A percentile compares a stretch with the other conserved stretches of the same genome.
Evolutionary conservation across 345 rosid genomes (phyloP).

Genomic region (Populus simonii): DNA sequence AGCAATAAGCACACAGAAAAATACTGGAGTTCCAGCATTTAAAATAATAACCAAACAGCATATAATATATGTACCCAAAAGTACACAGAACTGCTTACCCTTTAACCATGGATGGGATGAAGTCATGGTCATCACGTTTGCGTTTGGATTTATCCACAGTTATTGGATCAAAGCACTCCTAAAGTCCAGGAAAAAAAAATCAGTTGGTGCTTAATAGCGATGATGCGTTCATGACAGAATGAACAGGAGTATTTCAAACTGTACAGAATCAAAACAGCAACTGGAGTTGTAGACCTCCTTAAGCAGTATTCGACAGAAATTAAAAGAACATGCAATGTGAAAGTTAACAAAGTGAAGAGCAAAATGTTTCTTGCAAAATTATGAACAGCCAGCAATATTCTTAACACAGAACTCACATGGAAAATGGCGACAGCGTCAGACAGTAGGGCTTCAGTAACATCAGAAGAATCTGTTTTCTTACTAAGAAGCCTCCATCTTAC

Average conservation of each 20-base stretch:
- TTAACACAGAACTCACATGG: slow-evolving; percentile 50
- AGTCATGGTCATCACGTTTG: slow-evolving; percentile 49
- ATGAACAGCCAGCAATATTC: neutral
- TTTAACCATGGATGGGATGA: slow-evolving; percentile 77
- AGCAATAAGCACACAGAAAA: neutral
- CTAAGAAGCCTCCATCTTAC: slow-evolving; percentile 87
- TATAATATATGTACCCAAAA: neutral
- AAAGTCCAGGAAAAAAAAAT: slow-evolving; percentile 9
- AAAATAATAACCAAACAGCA: neutral
- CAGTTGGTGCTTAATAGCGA: slow-evolving; percentile 5
- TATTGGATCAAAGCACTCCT: slow-evolving; percentile 91
- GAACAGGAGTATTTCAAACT: neutral
- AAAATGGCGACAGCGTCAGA: slow-evolving; percentile 64
- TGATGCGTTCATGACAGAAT: neutral
- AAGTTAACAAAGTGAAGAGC: neutral
- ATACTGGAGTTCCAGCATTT: neutral
- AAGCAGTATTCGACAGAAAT: neutral
- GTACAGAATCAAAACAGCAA: neutral
- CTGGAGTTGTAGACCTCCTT: neutral
- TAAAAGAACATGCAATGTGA: neutral
- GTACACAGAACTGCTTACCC: slow-evolving; percentile 50
- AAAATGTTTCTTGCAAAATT: neutral
- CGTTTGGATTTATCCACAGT: slow-evolving; percentile 36
- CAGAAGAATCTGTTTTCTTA: slow-evolving; percentile 46
- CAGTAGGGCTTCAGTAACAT: slow-evolving; percentile 50